These are phyloP conservation scores for Fraxinus cuspidata DNA, from an alignment of 257 asterid species.

Conservation along the genomic window DNA sequence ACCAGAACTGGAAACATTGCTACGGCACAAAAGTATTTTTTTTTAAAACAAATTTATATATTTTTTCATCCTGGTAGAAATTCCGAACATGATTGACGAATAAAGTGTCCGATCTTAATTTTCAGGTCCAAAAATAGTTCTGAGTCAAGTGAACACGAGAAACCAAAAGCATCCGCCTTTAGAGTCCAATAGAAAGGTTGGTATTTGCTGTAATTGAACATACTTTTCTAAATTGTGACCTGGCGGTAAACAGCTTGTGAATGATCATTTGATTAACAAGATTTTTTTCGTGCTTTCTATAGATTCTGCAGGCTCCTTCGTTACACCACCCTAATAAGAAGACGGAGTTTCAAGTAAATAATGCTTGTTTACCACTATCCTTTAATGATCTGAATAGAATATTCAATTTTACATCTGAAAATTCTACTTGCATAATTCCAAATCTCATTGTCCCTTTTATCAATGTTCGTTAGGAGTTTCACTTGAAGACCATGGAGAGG, in stretches of 20 bases:
- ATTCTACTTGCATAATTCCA: not conserved
- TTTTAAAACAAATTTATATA: not conserved
- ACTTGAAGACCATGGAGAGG: conserved; percentile 57
- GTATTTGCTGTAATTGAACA: conserved; percentile 28
- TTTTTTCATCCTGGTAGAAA: conserved; percentile 10
- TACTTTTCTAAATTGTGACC: not conserved
- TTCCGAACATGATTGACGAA: not conserved
- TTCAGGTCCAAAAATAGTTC: conserved; percentile 61
- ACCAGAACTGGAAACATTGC: conserved; percentile 67
- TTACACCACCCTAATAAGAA: conserved; percentile 42
- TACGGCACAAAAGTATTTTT: conserved; percentile 53
- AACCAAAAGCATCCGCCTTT: conserved; percentile 31
- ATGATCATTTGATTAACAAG: conserved; percentile 1
- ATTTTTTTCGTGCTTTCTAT: conserved; percentile 14
- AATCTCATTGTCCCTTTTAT: too few relatives aligned
- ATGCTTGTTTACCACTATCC: too few relatives aligned
- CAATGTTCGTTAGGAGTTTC: conserved; percentile 43
- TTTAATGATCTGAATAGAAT: too few relatives aligned
- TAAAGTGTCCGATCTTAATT: not conserved
- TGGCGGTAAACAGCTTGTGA: not conserved
- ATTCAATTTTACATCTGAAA: too few relatives aligned
- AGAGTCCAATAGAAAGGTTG: conserved; percentile 63
- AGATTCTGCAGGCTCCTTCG: conserved; percentile 47
- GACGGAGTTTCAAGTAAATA: conserved; percentile 16
- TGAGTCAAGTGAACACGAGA: conserved; percentile 46